Evolutionary conservation across 2,329 filamentous ascomycete species (phyloP).

Genomic region (Mycosphaerelloides madeirae): DNA sequence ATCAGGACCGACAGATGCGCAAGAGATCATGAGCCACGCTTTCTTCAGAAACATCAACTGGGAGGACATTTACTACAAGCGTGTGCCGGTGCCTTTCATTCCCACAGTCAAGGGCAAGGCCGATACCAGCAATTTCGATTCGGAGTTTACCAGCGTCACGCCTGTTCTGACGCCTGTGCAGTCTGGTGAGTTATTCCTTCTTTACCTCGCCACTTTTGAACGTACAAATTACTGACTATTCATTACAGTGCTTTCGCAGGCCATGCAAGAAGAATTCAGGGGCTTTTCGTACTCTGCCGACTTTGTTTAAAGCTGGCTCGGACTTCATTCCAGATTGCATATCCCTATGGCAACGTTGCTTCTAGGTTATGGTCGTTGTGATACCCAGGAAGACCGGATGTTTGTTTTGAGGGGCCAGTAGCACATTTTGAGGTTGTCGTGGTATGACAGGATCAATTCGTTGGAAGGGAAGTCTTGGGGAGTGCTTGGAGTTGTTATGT

Average conservation of each 20-base stretch:
- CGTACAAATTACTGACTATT: conserved; percentile 23
- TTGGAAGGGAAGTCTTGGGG: no score
- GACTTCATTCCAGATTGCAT: no score
- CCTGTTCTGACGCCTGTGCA: conserved; percentile 95
- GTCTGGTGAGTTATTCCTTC: conserved; percentile 64
- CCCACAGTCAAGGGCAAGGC: conserved; percentile 86
- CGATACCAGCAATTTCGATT: conserved; percentile 99
- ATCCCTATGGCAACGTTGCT: no score
- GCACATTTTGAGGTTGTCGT: no score
- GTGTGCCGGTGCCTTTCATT: conserved; percentile 80
- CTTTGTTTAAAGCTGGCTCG: conserved; percentile 69
- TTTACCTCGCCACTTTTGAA: not conserved
- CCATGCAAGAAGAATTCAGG: conserved; percentile 99
- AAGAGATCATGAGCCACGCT: conserved; percentile 97
- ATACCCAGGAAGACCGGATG: conserved; percentile 1
- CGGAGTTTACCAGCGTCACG: conserved; percentile 96
- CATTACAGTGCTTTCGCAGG: conserved; percentile 78
- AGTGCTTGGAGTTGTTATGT: no score
- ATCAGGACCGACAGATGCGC: conserved; percentile 91
- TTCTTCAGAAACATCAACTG: conserved; percentile 98
- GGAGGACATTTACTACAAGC: conserved; percentile 98
- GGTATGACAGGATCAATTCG: no score
- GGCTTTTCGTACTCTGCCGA: conserved; percentile 97
- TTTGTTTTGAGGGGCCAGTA: no score
- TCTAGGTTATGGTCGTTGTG: not conserved